A percentile compares a stretch with the other conserved stretches of the same genome.
Evolutionary conservation across 345 rosid genomes (phyloP).

Genomic region (Rubroshorea leprosula): DNA sequence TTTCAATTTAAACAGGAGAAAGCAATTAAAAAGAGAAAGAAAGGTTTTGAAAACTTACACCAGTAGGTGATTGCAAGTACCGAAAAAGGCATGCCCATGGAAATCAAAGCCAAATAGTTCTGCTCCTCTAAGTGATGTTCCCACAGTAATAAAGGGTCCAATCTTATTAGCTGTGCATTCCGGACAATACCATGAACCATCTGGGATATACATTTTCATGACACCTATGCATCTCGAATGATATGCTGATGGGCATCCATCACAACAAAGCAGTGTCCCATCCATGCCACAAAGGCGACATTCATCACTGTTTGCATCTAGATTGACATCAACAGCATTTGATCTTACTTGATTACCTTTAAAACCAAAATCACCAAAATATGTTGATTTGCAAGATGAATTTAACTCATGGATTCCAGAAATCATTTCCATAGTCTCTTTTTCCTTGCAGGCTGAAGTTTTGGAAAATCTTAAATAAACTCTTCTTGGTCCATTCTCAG

Average conservation of each 20-base stretch:
- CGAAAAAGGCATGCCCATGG: slow-evolving; percentile 79
- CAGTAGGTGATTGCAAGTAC: slow-evolving; percentile 80
- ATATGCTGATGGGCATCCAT: slow-evolving; percentile 93
- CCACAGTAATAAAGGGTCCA: slow-evolving; percentile 47
- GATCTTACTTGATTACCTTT: slow-evolving; percentile 31
- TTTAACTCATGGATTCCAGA: slow-evolving; percentile 36
- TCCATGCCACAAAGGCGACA: slow-evolving; percentile 98
- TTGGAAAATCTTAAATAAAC: slow-evolving; percentile 70
- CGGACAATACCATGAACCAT: slow-evolving; percentile 88
- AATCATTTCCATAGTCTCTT: slow-evolving; percentile 42
- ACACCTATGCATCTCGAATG: slow-evolving; percentile 95
- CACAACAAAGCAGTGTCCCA: slow-evolving; percentile 91
- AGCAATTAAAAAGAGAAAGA: background rate
- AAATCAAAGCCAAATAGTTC: slow-evolving; percentile 69
- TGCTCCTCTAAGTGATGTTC: slow-evolving; percentile 80
- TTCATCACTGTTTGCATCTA: slow-evolving; percentile 80
- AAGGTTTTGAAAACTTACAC: slow-evolving; percentile 66
- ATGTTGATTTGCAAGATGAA: slow-evolving; percentile 25
- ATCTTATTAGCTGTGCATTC: slow-evolving; percentile 68
- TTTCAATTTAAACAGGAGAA: background rate
- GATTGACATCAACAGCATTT: slow-evolving; percentile 33
- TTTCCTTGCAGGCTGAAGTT: slow-evolving; percentile 65
- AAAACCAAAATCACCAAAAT: slow-evolving; percentile 26
- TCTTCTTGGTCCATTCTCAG: slow-evolving; percentile 65
- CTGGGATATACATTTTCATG: slow-evolving; percentile 73